Conservation (phyloP, 2,329 filamentous ascomycete genomes). For the Fusarium cyanostomum region DNA sequence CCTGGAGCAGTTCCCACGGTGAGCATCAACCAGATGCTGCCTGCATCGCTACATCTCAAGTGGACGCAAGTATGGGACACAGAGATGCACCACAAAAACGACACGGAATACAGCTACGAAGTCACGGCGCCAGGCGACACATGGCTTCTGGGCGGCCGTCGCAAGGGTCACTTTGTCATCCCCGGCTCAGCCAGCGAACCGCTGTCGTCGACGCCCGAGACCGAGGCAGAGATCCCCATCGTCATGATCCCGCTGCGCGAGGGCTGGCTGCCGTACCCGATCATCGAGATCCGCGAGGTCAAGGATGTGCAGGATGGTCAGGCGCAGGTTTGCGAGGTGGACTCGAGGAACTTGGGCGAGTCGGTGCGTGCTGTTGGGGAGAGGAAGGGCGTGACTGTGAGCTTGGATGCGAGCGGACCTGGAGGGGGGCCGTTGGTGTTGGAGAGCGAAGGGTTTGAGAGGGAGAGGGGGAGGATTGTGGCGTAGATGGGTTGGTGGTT, state of each 20-base stretch:
- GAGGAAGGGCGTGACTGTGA: slow-evolving; percentile 76
- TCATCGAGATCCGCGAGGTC: slow-evolving; percentile 78
- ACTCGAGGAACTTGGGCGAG: slow-evolving; percentile 81
- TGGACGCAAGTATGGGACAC: slow-evolving; percentile 73
- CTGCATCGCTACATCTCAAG: slow-evolving; percentile 68
- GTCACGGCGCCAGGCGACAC: slow-evolving; percentile 76
- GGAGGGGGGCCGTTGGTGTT: slow-evolving; percentile 73
- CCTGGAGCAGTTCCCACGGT: slow-evolving; percentile 56
- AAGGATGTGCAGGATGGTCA: slow-evolving; percentile 43
- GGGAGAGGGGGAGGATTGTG: slow-evolving; percentile 50
- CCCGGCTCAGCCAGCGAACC: slow-evolving; percentile 53
- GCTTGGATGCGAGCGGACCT: slow-evolving; percentile 72
- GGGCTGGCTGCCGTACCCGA: slow-evolving; percentile 81
- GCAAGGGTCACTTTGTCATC: slow-evolving; percentile 80
- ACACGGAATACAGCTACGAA: slow-evolving; percentile 84
- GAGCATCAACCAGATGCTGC: slow-evolving; percentile 71
- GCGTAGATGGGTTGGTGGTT: slow-evolving; percentile 37
- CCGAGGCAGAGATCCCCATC: slow-evolving; percentile 70
- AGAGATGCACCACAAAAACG: slow-evolving; percentile 50
- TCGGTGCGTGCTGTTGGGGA: slow-evolving; percentile 79
- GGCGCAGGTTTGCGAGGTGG: slow-evolving; percentile 72
- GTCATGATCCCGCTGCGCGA: slow-evolving; percentile 82
- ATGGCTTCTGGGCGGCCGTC: slow-evolving; percentile 86
- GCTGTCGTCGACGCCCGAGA: slow-evolving; percentile 58
- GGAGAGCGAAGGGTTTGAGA: slow-evolving; percentile 61